A percentile compares a stretch with the other conserved stretches of the same genome.
Evolutionary conservation across 1,139 yeast species (phyloP).

Genomic region (Kazachstania sp.): DNA sequence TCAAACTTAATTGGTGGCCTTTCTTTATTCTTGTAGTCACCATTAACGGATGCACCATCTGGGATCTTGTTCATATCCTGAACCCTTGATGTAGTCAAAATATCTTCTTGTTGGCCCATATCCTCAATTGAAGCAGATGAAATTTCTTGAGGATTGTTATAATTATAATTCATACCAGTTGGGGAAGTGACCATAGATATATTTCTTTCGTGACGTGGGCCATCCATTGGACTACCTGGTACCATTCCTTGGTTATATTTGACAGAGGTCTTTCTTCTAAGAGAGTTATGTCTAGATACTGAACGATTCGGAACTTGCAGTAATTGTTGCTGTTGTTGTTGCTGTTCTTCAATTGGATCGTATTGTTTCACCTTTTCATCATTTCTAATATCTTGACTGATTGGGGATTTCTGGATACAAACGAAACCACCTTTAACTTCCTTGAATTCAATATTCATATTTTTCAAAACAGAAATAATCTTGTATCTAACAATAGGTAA

Average conservation of each 20-base stretch:
- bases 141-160: conserved; percentile 30
- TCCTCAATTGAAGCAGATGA: conserved; percentile 61
- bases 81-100: conserved; percentile 27
- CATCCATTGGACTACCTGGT: conserved; percentile 37
- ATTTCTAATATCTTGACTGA: background rate
- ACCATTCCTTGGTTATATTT: conserved; percentile 27
- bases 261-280: conserved; percentile 22
- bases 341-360: conserved; percentile 2
- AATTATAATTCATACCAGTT: conserved; percentile 6
- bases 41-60: conserved; percentile 11
- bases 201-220: conserved; percentile 25
- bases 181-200: conserved; percentile 26
- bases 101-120: conserved; percentile 29
- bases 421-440: conserved; percentile 94
- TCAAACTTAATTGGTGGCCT: conserved; percentile 37
- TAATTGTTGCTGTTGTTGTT: conserved; percentile 12
- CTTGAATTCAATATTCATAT: conserved; percentile 70
- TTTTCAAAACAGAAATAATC: conserved; percentile 67
- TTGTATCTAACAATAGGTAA: conserved; percentile 82
- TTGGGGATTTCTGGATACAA: conserved; percentile 49
- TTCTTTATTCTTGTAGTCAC: conserved; percentile 12
- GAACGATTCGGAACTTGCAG: conserved; percentile 13
- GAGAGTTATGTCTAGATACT: conserved; percentile 22
- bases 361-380: background rate
- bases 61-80: conserved; percentile 23